These are phyloP conservation scores for Eutrema heterophyllum DNA, from an alignment of 345 rosid genomes.

Conservation along the genomic window DNA sequence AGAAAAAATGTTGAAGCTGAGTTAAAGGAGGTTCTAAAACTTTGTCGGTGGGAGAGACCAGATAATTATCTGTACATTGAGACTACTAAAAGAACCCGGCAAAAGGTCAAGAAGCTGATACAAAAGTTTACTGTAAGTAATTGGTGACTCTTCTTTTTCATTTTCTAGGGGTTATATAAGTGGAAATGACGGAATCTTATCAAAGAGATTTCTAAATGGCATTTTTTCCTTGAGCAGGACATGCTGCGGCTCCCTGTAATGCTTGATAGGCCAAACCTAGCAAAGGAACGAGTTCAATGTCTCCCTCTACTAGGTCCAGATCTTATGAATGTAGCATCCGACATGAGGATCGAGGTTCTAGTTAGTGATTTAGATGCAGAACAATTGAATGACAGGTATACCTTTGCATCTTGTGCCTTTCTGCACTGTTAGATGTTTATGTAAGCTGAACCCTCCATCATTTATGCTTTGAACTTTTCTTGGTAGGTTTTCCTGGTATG, in stretches of 20 bases:
- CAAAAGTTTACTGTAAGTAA: conserved; percentile 70
- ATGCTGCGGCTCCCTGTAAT: conserved; percentile 63
- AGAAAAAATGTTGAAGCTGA: conserved; percentile 56
- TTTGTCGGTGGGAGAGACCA: conserved; percentile 72
- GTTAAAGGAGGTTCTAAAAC: conserved; percentile 60
- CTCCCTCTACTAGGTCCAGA: conserved; percentile 38
- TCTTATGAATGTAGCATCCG: conserved; percentile 34
- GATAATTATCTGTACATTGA: conserved; percentile 54
- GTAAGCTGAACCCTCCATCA: conserved; percentile 2
- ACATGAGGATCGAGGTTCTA: conserved; percentile 32
- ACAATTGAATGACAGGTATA: conserved; percentile 48
- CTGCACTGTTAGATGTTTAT: not conserved
- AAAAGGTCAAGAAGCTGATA: conserved; percentile 69
- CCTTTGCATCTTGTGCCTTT: conserved; percentile 13
- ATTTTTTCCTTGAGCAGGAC: conserved; percentile 46
- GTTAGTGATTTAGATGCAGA: conserved; percentile 37
- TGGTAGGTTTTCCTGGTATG: conserved; percentile 56
- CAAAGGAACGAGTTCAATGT: conserved; percentile 35
- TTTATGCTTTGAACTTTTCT: conserved; percentile 18
- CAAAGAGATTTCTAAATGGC: not conserved
- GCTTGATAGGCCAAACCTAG: conserved; percentile 51
- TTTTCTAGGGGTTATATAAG: not conserved
- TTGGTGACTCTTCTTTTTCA: conserved; percentile 6
- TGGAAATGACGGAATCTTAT: not conserved
- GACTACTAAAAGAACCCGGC: conserved; percentile 56